These are phyloP conservation scores for Hypomontagnella submonticulosa DNA, from an alignment of 495 filamentous ascomycete genomes.

Conservation along the genomic window DNA sequence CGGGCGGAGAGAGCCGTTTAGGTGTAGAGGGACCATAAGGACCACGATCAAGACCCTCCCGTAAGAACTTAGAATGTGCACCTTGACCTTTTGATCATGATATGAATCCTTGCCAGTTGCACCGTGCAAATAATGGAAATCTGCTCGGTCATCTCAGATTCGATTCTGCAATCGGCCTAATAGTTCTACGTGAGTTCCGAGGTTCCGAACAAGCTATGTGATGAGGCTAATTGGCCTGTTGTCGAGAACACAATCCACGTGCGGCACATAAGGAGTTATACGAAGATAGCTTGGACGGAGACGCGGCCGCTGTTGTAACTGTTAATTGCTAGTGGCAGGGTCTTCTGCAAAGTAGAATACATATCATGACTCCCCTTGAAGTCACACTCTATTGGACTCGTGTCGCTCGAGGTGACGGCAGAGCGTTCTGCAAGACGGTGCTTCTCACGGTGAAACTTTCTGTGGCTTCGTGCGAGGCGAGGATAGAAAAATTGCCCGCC, in stretches of 20 bases:
- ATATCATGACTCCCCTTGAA: slow-evolving; percentile 5
- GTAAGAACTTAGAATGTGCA: slow-evolving; percentile 45
- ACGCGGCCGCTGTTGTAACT: slow-evolving; percentile 31
- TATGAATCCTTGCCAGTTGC: slow-evolving; percentile 28
- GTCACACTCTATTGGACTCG: slow-evolving; percentile 31
- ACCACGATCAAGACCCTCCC: slow-evolving; percentile 32
- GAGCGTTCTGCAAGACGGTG: slow-evolving; percentile 41
- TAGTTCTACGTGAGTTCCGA: slow-evolving; percentile 27
- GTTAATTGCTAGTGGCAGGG: slow-evolving; percentile 20
- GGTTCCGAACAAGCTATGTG: slow-evolving; percentile 29
- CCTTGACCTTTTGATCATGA: slow-evolving; percentile 17
- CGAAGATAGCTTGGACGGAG: slow-evolving; percentile 18
- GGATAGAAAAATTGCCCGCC: slow-evolving; percentile 29
- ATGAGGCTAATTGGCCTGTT: slow-evolving; percentile 21
- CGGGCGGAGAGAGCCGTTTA: slow-evolving; percentile 19
- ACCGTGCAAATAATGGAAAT: slow-evolving; percentile 35
- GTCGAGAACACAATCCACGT: slow-evolving; percentile 23
- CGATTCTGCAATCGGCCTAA: slow-evolving; percentile 26
- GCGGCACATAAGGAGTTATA: slow-evolving; percentile 17
- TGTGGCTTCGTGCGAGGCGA: slow-evolving; percentile 38
- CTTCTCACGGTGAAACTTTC: slow-evolving; percentile 46
- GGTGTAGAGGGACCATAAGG: slow-evolving; percentile 24
- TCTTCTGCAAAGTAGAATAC: slow-evolving; percentile 19
- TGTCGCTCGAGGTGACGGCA: slow-evolving; percentile 30
- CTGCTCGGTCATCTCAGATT: slow-evolving; percentile 29